A percentile compares a stretch with the other conserved stretches of the same genome.
Conservation (phyloP, 176 grass and related monocot species). For the Avena sativa region DNA sequence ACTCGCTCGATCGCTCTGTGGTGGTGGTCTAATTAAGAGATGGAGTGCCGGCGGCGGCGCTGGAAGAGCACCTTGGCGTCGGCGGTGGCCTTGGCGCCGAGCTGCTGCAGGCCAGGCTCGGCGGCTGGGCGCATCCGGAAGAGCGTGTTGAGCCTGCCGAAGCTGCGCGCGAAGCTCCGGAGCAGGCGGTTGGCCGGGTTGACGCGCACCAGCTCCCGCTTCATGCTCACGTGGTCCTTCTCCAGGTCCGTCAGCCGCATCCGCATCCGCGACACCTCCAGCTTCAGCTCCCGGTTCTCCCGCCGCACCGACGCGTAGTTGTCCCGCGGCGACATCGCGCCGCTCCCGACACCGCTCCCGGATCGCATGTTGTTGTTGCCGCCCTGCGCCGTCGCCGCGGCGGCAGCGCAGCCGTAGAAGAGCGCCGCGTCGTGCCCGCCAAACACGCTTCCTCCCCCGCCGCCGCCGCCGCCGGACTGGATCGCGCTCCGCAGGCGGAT, state of each 20-base stretch:
- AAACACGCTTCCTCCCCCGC: conserved; percentile 17
- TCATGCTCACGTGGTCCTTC: conserved; percentile 98
- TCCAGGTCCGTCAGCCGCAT: conserved; percentile 93
- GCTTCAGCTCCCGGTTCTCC: conserved; percentile 92
- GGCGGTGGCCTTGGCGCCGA: conserved; percentile 67
- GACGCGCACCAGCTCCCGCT: conserved; percentile 77
- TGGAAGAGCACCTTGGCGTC: conserved; percentile 73
- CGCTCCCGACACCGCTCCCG: conserved; percentile 84
- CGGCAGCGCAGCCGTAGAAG: conserved; percentile 65
- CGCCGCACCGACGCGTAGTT: conserved; percentile 94
- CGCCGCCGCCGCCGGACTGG: conserved; percentile 50
- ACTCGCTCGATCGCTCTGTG: background rate
- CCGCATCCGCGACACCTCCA: conserved; percentile 94
- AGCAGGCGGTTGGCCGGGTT: conserved; percentile 82
- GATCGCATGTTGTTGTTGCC: conserved; percentile 55
- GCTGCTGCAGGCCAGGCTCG: conserved; percentile 42
- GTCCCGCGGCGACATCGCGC: conserved; percentile 89
- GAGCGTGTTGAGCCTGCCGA: conserved; percentile 50
- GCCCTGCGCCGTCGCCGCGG: conserved; percentile 14
- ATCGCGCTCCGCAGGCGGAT: conserved; percentile 81
- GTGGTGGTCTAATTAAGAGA: conserved; percentile 36
- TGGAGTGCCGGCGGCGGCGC: conserved; percentile 64
- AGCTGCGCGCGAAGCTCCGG: conserved; percentile 72
- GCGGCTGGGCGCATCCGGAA: conserved; percentile 58
- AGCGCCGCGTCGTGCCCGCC: conserved; percentile 67